Percentiles rank a stretch among this genome's conserved stretches.
Conservation (phyloP, 169 alveolate genomes). For the Plasmodium gaboni region DNA sequence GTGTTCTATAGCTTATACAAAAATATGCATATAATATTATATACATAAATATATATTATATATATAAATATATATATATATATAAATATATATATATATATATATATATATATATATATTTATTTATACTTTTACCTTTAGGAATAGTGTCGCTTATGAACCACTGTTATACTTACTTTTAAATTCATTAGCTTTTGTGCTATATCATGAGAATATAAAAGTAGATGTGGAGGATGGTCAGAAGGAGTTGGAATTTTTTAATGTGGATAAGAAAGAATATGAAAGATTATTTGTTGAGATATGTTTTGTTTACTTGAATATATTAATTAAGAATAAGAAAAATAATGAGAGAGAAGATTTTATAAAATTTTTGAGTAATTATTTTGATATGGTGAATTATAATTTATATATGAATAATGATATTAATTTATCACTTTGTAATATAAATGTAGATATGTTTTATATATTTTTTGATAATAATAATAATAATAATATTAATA, state of each 20-base stretch:
- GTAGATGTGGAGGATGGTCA: not conserved
- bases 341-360: constrained; percentile 28
- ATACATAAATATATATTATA: too few species aligned
- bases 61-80: not conserved
- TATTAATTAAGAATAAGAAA: constrained; percentile 47
- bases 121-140: constrained; percentile 4
- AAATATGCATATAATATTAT: too few species aligned
- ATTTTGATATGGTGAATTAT: constrained; percentile 18
- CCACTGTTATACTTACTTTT: constrained; percentile 33
- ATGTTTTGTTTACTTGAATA: constrained; percentile 55
- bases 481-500: too few species aligned
- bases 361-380: constrained; percentile 8
- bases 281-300: constrained; percentile 32
- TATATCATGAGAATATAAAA: constrained; percentile 11
- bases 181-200: constrained; percentile 26
- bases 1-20: too few species aligned
- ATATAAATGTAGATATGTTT: constrained; percentile 21
- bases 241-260: constrained; percentile 12
- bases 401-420: not conserved
- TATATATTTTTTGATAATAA: constrained; percentile 11
- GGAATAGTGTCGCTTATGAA: constrained; percentile 21
- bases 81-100: not conserved
- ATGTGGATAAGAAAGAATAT: constrained; percentile 20
- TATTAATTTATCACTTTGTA: constrained; percentile 8
- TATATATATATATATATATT: not conserved